Evolutionary conservation across 2,329 filamentous ascomycete genomes (phyloP).

Genomic region (Claviceps lovelessii): DNA sequence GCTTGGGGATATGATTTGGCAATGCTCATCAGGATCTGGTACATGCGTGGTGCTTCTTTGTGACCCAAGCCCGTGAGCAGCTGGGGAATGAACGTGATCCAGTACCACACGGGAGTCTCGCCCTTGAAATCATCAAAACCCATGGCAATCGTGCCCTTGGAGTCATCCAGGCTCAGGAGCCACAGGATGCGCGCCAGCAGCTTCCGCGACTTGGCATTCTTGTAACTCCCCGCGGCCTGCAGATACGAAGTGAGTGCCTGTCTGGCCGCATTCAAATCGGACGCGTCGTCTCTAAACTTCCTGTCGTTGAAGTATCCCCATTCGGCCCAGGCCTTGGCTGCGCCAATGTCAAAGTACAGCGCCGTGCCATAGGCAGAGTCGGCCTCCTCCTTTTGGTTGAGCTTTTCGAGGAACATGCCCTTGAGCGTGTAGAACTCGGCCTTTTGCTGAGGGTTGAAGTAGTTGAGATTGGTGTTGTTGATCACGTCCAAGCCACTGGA

Average conservation of each 20-base stretch:
- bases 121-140: slow-evolving; percentile 96
- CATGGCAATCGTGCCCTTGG: slow-evolving; percentile 65
- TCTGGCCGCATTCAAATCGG: slow-evolving; percentile 67
- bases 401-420: slow-evolving; percentile 96
- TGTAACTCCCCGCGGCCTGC: slow-evolving; percentile 90
- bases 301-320: slow-evolving; percentile 98
- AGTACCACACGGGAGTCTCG: slow-evolving; percentile 96
- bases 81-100: slow-evolving; percentile 98
- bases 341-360: slow-evolving; percentile 85
- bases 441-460: slow-evolving; percentile 91
- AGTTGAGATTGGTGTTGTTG: slow-evolving; percentile 98
- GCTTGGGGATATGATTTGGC: slow-evolving; percentile 93
- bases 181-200: slow-evolving; percentile 85
- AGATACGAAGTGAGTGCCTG: slow-evolving; percentile 93
- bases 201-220: slow-evolving; percentile 91
- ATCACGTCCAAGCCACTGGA: slow-evolving; percentile 92
- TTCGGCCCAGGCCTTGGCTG: slow-evolving; percentile 96
- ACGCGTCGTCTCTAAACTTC: slow-evolving; percentile 82
- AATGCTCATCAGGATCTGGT: slow-evolving; percentile 78
- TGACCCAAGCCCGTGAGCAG: slow-evolving; percentile 81
- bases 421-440: slow-evolving; percentile 98
- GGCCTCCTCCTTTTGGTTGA: slow-evolving; percentile 79
- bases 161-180: slow-evolving; percentile 86
- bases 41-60: slow-evolving; percentile 77
- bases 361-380: slow-evolving; percentile 91